Base-by-base conservation (phyloP, 2,329 filamentous ascomycete genomes). In the Ceratocystis diversiconidia region DNA sequence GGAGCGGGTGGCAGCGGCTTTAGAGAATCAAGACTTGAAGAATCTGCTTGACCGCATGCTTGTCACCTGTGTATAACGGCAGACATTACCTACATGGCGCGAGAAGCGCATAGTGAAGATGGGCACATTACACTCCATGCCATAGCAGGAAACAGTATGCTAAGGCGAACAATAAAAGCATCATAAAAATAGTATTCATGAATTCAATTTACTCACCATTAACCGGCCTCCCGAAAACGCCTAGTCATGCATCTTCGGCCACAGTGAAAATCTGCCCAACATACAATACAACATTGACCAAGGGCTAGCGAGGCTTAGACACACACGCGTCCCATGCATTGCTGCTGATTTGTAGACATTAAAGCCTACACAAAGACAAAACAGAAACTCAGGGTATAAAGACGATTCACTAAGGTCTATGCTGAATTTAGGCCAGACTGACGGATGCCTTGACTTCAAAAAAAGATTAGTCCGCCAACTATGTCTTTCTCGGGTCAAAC, bases 21-120 rank as follows among this genome's bases (percentile, higher is more conserved):
- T 96, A 71, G 94, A 97, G 76, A 99, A 99, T 73, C 89, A 89
- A 66, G 95, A 89, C 0, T 78, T 99, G 68, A 90, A 90, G 79
- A 86, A 86, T 50, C 89, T 96, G 41, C 80, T 99, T 69, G 85
- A 89, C 73, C 96, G 94, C 76, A 97, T 99, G 94, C 80, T 97
- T 69, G 86, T 90, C 73, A 92, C 88, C 1, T 95, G 90, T 75
- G 81, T 65, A 32, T 67, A 63, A 25, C 25, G 19, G 41, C 3
- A 3, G 41, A 7, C 57, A 15, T 8, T 8, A n/a, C 10, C 12
- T 50, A 25, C 1, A 41, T 50, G 22, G 15, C 25, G n/a, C 48
- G 19, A 25, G 8, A 52, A 28, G 19, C 25, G 5, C 48, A 50
- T 19, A 50, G 17, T 12, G 32, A 22, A 12, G 22, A 61, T 36